Conservation (phyloP, 179 eudicot species). For the Silene noctiflora region DNA sequence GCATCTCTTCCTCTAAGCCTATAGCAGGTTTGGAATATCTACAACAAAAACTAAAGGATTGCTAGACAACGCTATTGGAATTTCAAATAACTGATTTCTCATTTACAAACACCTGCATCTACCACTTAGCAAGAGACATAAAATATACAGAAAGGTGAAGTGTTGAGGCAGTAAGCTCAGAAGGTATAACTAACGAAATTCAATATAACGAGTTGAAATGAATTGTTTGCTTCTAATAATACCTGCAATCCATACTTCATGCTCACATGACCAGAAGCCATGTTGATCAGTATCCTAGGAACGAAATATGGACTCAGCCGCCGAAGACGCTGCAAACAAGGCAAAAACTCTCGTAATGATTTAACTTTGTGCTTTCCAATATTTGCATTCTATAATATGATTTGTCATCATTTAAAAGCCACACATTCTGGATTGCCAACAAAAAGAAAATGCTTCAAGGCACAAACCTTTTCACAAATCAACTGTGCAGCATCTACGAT, state of each 20-base stretch:
- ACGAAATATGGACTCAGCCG: conserved; percentile 94
- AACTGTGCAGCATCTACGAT: conserved; percentile 81
- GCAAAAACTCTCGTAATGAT: neutral
- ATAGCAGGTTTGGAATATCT: neutral
- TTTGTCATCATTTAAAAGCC: neutral
- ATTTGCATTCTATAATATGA: neutral
- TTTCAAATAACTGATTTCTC: neutral
- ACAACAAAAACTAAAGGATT: neutral
- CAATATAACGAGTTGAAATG: neutral
- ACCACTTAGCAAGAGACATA: too few species aligned
- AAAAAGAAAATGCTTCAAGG: neutral
- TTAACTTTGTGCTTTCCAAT: neutral
- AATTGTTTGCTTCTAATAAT: conserved; percentile 7
- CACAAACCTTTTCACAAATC: conserved; percentile 80
- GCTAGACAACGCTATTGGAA: neutral
- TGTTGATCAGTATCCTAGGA: conserved; percentile 90
- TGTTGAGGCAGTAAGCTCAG: neutral
- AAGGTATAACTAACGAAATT: conserved; percentile 1
- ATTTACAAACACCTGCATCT: neutral
- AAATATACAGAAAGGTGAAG: neutral
- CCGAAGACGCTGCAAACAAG: conserved; percentile 61
- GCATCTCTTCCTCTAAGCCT: conserved; percentile 4
- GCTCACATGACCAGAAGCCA: conserved; percentile 99
- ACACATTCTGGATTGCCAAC: neutral
- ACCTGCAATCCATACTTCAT: conserved; percentile 98